These are phyloP conservation scores for Oryza glaberrima DNA, from an alignment of 176 grass and related monocot species.

Conservation along the genomic window DNA sequence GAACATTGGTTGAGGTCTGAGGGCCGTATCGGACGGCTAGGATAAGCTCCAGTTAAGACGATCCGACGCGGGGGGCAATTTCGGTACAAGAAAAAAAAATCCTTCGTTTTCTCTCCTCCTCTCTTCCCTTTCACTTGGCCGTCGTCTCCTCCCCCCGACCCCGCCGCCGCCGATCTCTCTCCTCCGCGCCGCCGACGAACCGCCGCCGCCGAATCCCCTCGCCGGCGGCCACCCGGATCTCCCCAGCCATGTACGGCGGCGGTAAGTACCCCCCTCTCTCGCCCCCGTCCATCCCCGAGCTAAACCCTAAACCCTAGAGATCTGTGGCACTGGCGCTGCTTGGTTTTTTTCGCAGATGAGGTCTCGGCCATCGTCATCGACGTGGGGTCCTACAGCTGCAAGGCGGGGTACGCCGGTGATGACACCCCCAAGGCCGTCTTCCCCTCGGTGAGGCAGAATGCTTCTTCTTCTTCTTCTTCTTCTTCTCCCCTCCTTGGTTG, in stretches of 20 bases:
- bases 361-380: constrained; percentile 98
- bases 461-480: not conserved
- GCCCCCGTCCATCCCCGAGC: not conserved
- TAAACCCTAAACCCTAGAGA: constrained; percentile 52
- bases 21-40: not conserved
- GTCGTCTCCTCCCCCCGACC: not conserved
- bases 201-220: not conserved
- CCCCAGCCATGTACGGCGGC: constrained; percentile 89
- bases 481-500: not conserved
- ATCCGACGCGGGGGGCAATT: not conserved
- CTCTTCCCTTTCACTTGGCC: no score
- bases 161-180: not conserved
- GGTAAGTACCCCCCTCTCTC: constrained; percentile 60
- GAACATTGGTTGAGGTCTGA: not conserved
- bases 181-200: not conserved
- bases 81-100: not conserved
- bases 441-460: constrained; percentile 65
- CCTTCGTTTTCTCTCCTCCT: no score
- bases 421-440: constrained; percentile 98
- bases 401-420: constrained; percentile 95
- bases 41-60: not conserved
- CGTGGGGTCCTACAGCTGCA: constrained; percentile 96
- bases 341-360: constrained; percentile 61
- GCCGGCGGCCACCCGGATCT: not conserved
- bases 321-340: constrained; percentile 21